Evolutionary conservation across 441 rosid genomes (phyloP).

Genomic region (Melastoma candidum): DNA sequence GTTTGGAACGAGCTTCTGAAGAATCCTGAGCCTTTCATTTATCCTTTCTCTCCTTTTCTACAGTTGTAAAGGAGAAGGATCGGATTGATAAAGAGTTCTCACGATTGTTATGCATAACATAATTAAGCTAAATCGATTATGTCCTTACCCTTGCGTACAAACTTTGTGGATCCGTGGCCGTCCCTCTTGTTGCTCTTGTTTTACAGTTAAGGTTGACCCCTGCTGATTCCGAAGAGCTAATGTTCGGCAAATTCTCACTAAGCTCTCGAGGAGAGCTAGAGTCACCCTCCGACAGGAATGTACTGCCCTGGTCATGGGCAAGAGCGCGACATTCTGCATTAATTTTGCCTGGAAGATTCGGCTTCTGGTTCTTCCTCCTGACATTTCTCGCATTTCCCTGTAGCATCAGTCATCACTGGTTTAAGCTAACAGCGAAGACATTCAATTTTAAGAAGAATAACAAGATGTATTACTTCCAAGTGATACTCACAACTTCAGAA

Average conservation of each 20-base stretch:
- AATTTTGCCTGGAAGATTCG: constrained; percentile 16
- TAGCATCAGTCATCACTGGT: constrained; percentile 28
- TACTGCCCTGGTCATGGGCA: constrained; percentile 27
- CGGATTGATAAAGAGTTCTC: not conserved
- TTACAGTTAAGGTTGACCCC: constrained; percentile 42
- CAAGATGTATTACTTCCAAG: too few species aligned
- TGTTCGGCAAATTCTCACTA: constrained; percentile 22
- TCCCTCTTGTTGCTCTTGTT: constrained; percentile 50
- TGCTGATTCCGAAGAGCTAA: constrained; percentile 23
- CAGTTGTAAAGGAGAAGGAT: not conserved
- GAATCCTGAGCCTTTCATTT: constrained; percentile 50
- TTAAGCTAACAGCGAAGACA: constrained; percentile 7
- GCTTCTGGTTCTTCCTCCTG: constrained; percentile 36
- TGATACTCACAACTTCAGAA: constrained; percentile 37
- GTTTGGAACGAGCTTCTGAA: constrained; percentile 66
- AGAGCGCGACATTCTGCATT: constrained; percentile 27
- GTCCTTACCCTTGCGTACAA: constrained; percentile 58
- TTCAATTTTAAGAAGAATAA: too few species aligned
- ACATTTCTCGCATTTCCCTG: constrained; percentile 19
- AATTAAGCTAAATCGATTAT: too few species aligned
- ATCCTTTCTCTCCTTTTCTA: constrained; percentile 82
- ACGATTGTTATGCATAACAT: too few species aligned
- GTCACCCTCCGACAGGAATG: constrained; percentile 52
- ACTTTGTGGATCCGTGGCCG: constrained; percentile 73
- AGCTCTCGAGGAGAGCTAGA: constrained; percentile 34